These are phyloP conservation scores for Lachnellula subtilissima DNA, from an alignment of 2,329 filamentous ascomycete genomes.

Conservation along the genomic window DNA sequence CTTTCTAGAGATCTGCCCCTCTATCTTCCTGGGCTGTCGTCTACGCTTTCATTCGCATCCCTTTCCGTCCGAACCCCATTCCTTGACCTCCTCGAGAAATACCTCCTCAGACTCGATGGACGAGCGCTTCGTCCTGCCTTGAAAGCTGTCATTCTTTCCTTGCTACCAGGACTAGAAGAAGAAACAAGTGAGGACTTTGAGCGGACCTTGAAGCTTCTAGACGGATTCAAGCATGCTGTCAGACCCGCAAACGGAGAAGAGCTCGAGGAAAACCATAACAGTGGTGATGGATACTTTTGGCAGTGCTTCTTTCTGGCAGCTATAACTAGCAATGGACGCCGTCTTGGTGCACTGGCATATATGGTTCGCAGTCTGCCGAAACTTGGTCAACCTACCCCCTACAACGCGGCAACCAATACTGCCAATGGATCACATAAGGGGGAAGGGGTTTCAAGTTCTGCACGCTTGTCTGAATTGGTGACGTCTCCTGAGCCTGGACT, in stretches of 20 bases:
- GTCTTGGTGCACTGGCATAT: slow-evolving; percentile 84
- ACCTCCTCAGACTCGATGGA: slow-evolving; percentile 69
- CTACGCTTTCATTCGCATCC: slow-evolving; percentile 90
- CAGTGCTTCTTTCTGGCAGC: slow-evolving; percentile 93
- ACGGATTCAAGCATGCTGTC: slow-evolving; percentile 68
- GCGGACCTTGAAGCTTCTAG: slow-evolving; percentile 71
- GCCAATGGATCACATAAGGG: slow-evolving; percentile 25
- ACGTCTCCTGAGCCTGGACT: slow-evolving; percentile 88
- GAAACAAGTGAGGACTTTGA: slow-evolving; percentile 98
- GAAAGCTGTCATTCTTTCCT: slow-evolving; percentile 82
- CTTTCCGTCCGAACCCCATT: slow-evolving; percentile 84
- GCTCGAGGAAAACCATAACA: slow-evolving; percentile 49
- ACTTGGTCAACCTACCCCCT: slow-evolving; percentile 45
- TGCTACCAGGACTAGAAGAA: slow-evolving; percentile 88
- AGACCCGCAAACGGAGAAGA: slow-evolving; percentile 48
- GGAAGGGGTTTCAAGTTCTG: slow-evolving; percentile 38
- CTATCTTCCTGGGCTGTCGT: slow-evolving; percentile 83
- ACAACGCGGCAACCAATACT: slow-evolving; percentile 28
- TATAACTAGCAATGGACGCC: slow-evolving; percentile 80
- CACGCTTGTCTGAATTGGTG: slow-evolving; percentile 59
- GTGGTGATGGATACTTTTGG: slow-evolving; percentile 88
- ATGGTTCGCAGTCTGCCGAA: slow-evolving; percentile 73
- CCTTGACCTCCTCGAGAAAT: slow-evolving; percentile 74
- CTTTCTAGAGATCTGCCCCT: slow-evolving; percentile 77
- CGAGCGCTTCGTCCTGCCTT: slow-evolving; percentile 75